phyloP scores from a whole-genome alignment of 2,329 filamentous ascomycete genomes.

The Cladosporium halotolerans region DNA sequence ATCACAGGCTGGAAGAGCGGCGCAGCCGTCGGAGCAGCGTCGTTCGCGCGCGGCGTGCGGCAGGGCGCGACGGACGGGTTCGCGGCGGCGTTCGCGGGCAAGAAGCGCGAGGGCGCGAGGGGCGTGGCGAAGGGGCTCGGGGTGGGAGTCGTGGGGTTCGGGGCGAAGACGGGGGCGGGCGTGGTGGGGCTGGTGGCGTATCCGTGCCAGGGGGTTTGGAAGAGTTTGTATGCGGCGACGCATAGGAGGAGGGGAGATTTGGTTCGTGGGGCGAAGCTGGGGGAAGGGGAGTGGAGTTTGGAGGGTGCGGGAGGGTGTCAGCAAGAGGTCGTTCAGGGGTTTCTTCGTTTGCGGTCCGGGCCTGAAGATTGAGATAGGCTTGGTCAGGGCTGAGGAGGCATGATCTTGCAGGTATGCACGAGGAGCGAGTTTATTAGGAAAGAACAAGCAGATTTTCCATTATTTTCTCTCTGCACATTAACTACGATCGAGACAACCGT shows the following conservation, averaged over 20 bases:
- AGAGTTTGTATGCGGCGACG: constrained; percentile 5
- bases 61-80: constrained; percentile 6
- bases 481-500: neutral
- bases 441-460: neutral
- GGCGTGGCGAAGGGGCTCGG: constrained; percentile 9
- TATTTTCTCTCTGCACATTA: neutral
- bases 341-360: neutral
- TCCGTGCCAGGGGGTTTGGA: constrained; percentile 8
- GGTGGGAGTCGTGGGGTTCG: constrained; percentile 3
- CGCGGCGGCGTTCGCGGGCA: neutral
- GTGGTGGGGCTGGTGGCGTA: constrained; percentile 9
- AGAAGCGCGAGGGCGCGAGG: constrained; percentile 5
- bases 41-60: constrained; percentile 5
- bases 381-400: no score
- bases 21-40: constrained; percentile 8
- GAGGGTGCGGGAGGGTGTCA: no score
- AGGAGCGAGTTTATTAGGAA: no score
- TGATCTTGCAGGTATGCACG: no score
- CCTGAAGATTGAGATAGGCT: no score
- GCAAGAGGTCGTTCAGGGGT: neutral
- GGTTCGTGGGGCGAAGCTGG: neutral
- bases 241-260: neutral
- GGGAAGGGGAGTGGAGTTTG: neutral
- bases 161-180: constrained; percentile 8
- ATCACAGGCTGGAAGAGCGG: constrained; percentile 73